Base-by-base conservation (phyloP, 2,329 filamentous ascomycete genomes). In the Apiospora phragmitis region DNA sequence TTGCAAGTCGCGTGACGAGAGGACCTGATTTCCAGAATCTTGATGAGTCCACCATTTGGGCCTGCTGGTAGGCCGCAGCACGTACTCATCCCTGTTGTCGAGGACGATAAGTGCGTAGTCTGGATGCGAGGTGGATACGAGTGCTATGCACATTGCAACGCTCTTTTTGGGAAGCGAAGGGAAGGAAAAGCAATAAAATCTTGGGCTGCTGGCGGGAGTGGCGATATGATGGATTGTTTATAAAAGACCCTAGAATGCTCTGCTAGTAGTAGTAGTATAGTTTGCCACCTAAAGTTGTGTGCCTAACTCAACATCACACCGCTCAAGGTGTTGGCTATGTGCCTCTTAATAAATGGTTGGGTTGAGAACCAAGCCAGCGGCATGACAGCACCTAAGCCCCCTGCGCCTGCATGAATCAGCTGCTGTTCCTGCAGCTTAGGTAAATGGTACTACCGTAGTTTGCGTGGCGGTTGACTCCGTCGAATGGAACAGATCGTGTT, bases 21-120 rank as follows among this genome's bases (percentile, higher is more conserved):
- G 85, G 68, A 91, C 82, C 70, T 84, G 74, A 55, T 80, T 72
- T 18, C 83, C 83, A 42, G 83, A 82, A 49, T 79, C 76, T 26
- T 79, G 78, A 71, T 85, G 85, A 59, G 79, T 85, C 89, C 89
- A 92, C 89, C 89, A 92, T 79, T 90, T 86, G 8, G 89, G 89
- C 71, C 87, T 84, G 68, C 87, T 90, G 1, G 90, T 92, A 4
- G 90, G 90, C 38, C 90, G 85, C 18, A 91, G 84, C 73, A 92
- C 88, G 81, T 88, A 92, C 79, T 92, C 92, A 83, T 95, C 93
- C 75, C 93, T 89, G 80, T 95, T 95, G 82, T 94, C 90, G 78
- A 94, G 85, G 72, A 93, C 83, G 75, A 95, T 92, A 72, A 95
- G 85, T 35, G 91, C 87, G 81, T 95, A 95, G 74, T 88, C 85